Percentiles rank a stretch among this genome's conserved stretches.
Evolutionary conservation across 2,329 filamentous ascomycete species (phyloP).

Genomic region (Aaosphaeria arxii): DNA sequence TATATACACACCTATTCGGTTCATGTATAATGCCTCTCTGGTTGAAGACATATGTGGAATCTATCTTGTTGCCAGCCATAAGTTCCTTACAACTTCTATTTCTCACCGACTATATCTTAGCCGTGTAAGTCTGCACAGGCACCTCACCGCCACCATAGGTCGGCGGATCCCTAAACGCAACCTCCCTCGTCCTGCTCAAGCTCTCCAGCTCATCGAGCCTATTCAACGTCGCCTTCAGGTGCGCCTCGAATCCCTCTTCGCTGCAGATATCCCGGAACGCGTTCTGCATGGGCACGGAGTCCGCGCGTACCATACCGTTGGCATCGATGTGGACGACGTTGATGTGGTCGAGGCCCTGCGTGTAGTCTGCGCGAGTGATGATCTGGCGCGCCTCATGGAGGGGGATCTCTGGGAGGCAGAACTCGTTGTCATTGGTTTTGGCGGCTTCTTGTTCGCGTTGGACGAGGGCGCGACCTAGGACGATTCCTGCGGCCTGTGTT

Average conservation of each 20-base stretch:
- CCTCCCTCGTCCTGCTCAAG: conserved; percentile 81
- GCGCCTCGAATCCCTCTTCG: conserved; percentile 73
- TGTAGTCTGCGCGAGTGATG: conserved; percentile 93
- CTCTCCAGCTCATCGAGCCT: conserved; percentile 89
- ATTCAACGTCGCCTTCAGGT: conserved; percentile 76
- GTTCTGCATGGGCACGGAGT: conserved; percentile 92
- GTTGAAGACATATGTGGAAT: too few relatives aligned
- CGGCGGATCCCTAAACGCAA: conserved; percentile 76
- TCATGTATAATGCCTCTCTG: too few relatives aligned
- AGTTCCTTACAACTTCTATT: too few relatives aligned
- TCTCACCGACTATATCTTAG: conserved; percentile 12
- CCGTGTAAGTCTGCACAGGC: conserved; percentile 26
- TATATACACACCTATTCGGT: too few relatives aligned
- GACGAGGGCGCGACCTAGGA: conserved; percentile 83
- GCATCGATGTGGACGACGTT: conserved; percentile 95
- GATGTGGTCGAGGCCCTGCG: conserved; percentile 83
- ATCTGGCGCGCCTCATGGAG: conserved; percentile 56
- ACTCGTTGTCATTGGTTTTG: conserved; percentile 44
- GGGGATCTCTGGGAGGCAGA: conserved; percentile 70
- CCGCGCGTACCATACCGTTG: conserved; percentile 79
- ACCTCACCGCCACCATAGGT: conserved; percentile 26
- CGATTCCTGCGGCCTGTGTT: conserved; percentile 78
- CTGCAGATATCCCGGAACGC: conserved; percentile 81
- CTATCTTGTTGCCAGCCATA: too few relatives aligned
- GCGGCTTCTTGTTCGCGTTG: conserved; percentile 68